A percentile compares a stretch with the other conserved stretches of the same genome.
These are phyloP conservation scores for Nakazawaea anatomiae DNA, from an alignment of 805 yeast genomes.

Conservation along the genomic window DNA sequence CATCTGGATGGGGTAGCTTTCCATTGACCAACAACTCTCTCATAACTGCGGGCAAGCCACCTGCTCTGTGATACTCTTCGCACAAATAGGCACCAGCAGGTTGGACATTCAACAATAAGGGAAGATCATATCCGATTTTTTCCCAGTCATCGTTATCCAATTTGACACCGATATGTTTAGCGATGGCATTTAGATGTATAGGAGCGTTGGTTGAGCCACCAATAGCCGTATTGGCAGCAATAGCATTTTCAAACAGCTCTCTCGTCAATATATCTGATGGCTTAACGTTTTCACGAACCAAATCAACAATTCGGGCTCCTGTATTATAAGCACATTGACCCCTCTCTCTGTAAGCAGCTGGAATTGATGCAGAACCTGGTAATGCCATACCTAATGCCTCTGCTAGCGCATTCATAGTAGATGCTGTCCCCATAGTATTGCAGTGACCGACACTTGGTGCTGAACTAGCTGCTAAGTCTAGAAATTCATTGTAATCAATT, in stretches of 20 bases:
- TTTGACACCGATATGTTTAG: conserved; percentile 13
- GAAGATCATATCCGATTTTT: conserved; percentile 12
- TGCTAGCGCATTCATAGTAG: conserved; percentile 15
- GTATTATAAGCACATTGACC: conserved; percentile 14
- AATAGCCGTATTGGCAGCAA: conserved; percentile 14
- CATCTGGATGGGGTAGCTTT: conserved; percentile 15
- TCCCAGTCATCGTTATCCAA: conserved; percentile 14
- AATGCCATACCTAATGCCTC: conserved; percentile 14
- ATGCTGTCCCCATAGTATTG: conserved; percentile 15
- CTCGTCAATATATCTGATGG: conserved; percentile 14
- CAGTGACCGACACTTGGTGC: conserved; percentile 16
- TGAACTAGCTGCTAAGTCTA: conserved; percentile 15
- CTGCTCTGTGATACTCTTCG: conserved; percentile 19
- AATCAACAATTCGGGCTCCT: conserved; percentile 12
- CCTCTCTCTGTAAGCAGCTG: conserved; percentile 14
- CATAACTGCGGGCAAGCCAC: conserved; percentile 17
- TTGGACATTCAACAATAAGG: conserved; percentile 13
- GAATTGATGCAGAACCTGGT: conserved; percentile 13
- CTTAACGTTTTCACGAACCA: conserved; percentile 10
- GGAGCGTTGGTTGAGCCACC: conserved; percentile 16
- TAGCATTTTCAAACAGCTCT: conserved; percentile 15
- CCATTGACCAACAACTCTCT: conserved; percentile 13
- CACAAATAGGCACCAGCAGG: conserved; percentile 15
- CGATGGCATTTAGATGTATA: conserved; percentile 14
- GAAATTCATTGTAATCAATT: conserved; percentile 16